Evolutionary conservation across 73 alveolate genomes (phyloP).

Genomic region (Paramecium tetraurelia): DNA sequence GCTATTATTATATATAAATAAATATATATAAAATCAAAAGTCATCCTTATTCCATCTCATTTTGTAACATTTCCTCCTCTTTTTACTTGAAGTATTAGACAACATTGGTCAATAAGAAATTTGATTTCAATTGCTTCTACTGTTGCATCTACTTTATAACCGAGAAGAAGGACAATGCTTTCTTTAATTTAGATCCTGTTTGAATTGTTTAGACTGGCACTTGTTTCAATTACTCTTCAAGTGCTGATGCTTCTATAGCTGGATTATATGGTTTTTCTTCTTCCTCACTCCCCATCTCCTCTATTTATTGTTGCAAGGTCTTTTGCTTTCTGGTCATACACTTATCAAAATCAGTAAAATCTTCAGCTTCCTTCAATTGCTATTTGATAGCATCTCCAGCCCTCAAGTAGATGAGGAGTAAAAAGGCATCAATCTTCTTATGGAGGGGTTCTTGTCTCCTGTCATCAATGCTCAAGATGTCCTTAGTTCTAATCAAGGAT

Average conservation of each 20-base stretch:
- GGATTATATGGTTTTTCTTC: conserved; percentile 46
- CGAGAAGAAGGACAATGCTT: background rate
- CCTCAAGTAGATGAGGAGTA: background rate
- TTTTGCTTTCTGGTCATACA: conserved; percentile 33
- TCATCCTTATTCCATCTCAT: conserved; percentile 1
- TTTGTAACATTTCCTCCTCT: background rate
- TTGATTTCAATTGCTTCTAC: background rate
- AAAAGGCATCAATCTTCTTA: conserved; percentile 30
- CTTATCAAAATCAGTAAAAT: conserved; percentile 39
- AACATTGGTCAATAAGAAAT: background rate
- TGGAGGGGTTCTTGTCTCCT: conserved; percentile 35
- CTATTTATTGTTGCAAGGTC: background rate
- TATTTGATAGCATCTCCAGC: conserved; percentile 6
- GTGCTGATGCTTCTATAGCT: background rate
- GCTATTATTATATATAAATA: background rate
- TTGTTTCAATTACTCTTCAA: conserved; percentile 30
- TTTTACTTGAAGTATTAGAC: conserved; percentile 27
- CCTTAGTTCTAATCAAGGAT: conserved; percentile 22
- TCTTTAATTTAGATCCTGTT: background rate
- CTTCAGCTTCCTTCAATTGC: conserved; percentile 16
- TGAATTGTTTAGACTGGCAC: background rate
- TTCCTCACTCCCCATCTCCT: conserved; percentile 19
- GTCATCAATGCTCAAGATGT: background rate
- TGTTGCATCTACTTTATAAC: background rate
- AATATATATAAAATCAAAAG: background rate